Evolutionary conservation across 495 filamentous ascomycete genomes (phyloP).

Genomic region (Cryomyces antarcticus): DNA sequence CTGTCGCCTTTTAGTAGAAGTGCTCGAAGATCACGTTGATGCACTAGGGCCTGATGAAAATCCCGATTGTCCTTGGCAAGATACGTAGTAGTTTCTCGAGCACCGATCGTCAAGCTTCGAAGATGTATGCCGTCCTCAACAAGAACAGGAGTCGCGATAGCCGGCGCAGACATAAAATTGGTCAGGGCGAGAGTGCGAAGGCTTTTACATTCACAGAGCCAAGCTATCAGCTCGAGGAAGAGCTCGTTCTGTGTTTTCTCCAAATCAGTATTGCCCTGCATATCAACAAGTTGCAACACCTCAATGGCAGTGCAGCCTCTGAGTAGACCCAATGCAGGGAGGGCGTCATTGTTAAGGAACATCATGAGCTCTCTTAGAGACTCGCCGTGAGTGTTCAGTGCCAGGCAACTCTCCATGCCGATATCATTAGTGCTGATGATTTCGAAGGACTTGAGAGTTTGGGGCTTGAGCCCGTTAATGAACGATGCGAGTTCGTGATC

Average conservation of each 20-base stretch:
- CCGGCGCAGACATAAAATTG: conserved; percentile 27
- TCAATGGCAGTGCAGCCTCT: conserved; percentile 30
- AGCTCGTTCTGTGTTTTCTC: conserved; percentile 25
- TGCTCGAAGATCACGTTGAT: conserved; percentile 25
- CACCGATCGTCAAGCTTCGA: conserved; percentile 24
- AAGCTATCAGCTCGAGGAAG: conserved; percentile 30
- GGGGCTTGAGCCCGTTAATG: conserved; percentile 31
- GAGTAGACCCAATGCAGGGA: conserved; percentile 28
- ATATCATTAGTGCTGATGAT: conserved; percentile 31
- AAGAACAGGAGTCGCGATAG: conserved; percentile 33
- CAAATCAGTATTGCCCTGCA: conserved; percentile 16
- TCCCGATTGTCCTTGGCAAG: conserved; percentile 19
- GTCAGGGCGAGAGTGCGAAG: conserved; percentile 30
- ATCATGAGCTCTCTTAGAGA: conserved; percentile 37
- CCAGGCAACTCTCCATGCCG: conserved; percentile 31
- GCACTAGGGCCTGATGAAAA: conserved; percentile 32
- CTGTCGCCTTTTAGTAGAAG: conserved; percentile 31
- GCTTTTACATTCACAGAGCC: conserved; percentile 33
- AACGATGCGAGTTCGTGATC: conserved; percentile 37
- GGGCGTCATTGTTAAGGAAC: conserved; percentile 25
- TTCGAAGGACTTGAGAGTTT: conserved; percentile 39
- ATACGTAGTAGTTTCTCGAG: conserved; percentile 17
- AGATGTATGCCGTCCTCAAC: conserved; percentile 28
- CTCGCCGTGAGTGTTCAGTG: conserved; percentile 33
- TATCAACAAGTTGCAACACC: conserved; percentile 28